Base-by-base conservation (phyloP, 495 filamentous ascomycete species). In the Talaromyces stipitatus region DNA sequence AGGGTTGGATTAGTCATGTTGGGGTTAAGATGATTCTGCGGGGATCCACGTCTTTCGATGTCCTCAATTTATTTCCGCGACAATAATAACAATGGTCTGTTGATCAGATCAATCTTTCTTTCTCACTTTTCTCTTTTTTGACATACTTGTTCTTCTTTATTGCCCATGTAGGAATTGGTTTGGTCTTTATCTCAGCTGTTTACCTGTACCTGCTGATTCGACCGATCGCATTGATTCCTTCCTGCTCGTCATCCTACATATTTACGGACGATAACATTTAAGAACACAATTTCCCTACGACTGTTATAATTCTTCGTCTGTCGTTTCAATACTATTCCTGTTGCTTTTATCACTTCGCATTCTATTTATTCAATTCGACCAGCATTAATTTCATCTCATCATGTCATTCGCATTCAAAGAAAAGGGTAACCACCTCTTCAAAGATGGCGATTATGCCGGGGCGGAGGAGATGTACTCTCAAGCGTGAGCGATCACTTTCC, bases 391-490 rank as follows among this genome's bases (percentile, higher is more conserved):
- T 51, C 11, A 16, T 11, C 52, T 36, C 33, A 62, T 10, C 43
- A 77, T 75, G 72, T 69, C 74, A 3, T 67, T 71, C 51, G 72
- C 70, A 46, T 64, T 78, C 18, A 78, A 77, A 60, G 63, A 72
- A 43, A 74, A 72, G 59, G 75, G 70, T 50, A 76, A 78, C 50
- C 58, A 68, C 50, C 77, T 81, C 68, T 91, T 82, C 71, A 81
- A 84, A 62, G 66, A 71, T 8, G 85, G 84, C 60, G 86, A 97
- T 62, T 97, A 80, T 67, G 71, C 64, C 22, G 79, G 76, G 27
- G 92, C 92, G 28, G 91, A 96, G 62, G 79, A 81, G 20, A 73
- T 83, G 55, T 97, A 92, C 72, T 90, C 89, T 10, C 85, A 94
- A 77, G 92, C 92, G 89, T 91, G 76, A 69, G 83, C 70, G 16